phyloP scores from a whole-genome alignment of 176 grass and related monocot genomes.

The Paspalum notatum region DNA sequence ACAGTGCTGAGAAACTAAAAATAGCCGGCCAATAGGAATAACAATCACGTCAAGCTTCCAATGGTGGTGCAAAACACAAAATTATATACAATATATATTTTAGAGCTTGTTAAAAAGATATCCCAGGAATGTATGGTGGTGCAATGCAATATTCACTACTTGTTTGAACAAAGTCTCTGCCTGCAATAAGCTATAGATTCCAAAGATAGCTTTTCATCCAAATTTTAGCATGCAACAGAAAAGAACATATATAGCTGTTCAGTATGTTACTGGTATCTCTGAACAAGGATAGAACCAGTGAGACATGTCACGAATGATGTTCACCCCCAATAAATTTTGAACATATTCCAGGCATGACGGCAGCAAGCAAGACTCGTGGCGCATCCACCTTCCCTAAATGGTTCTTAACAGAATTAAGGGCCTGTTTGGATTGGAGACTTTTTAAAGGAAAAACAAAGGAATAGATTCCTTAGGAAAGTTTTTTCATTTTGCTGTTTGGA shows the following conservation, averaged over 20 bases:
- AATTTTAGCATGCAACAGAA: slow-evolving; percentile 6
- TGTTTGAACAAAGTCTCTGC: background rate
- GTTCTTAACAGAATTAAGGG: slow-evolving; percentile 7
- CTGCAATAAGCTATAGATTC: background rate
- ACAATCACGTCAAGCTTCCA: background rate
- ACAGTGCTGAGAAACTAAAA: background rate
- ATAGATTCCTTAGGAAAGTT: too few species aligned
- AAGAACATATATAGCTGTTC: background rate
- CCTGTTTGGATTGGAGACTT: too few species aligned
- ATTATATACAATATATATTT: background rate
- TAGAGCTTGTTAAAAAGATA: too few species aligned
- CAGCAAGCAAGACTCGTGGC: slow-evolving; percentile 22
- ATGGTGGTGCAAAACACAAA: background rate
- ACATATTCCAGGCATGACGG: slow-evolving; percentile 35
- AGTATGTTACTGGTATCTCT: background rate
- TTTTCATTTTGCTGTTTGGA: too few species aligned
- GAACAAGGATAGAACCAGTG: slow-evolving; percentile 5
- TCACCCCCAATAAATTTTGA: slow-evolving; percentile 28
- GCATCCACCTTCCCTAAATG: slow-evolving; percentile 43
- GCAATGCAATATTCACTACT: background rate
- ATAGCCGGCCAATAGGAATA: background rate
- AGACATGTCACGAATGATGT: slow-evolving; percentile 2
- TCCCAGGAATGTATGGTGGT: background rate
- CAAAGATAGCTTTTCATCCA: background rate
- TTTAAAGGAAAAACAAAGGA: too few species aligned